Base-by-base conservation (phyloP, 2,329 filamentous ascomycete species). In the Colletotrichum endophyticum region DNA sequence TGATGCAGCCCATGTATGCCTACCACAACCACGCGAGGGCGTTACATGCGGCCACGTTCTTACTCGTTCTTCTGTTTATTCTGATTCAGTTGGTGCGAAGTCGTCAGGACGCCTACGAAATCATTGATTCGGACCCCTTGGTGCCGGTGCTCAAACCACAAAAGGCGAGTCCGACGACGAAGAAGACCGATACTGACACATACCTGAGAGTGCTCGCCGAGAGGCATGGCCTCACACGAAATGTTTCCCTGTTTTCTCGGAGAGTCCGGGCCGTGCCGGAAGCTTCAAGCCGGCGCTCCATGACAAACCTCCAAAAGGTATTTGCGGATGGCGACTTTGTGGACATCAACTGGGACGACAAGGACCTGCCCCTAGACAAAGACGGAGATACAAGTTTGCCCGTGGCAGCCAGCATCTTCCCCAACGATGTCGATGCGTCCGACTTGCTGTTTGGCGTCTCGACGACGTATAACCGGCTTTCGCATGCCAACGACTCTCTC, bases 391-490 rank as follows among this genome's bases (percentile, higher is more conserved):
- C 19, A 13, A 71, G 80, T 19, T 78, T 88, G 59, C 81, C 85
- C 5, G 78, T 86, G 15, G 80, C 82, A 6, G 73, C 74, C 30
- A 84, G 84, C 16, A 77, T 81, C 6, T 79, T 76, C 6, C 81
- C 83, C 6, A 82, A 81, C 19, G 80, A 83, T 36, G 76, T 86
- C 5, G 84, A 88, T 66, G 86, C 84, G 0, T 86, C 87, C 0
- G 79, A 83, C 3, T 64, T 85, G 28, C 72, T 84, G 6, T 81
- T 85, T 39, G 82, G 81, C 16, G 79, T 84, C 57, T 81, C 81
- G 13, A 87, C 87, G 1, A 87, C 85, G 15, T 88, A 85, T 71
- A 81, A 83, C 19, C 84, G 87, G 6, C 80, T 89, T 34, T 80
- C 81, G 3, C 83, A 84, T 59, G 80, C 83, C 12, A 83, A 88